Percentiles rank a stretch among this genome's conserved stretches.
phyloP scores from a whole-genome alignment of 106 monocot genomes.

The Apostasia shenzhenica region DNA sequence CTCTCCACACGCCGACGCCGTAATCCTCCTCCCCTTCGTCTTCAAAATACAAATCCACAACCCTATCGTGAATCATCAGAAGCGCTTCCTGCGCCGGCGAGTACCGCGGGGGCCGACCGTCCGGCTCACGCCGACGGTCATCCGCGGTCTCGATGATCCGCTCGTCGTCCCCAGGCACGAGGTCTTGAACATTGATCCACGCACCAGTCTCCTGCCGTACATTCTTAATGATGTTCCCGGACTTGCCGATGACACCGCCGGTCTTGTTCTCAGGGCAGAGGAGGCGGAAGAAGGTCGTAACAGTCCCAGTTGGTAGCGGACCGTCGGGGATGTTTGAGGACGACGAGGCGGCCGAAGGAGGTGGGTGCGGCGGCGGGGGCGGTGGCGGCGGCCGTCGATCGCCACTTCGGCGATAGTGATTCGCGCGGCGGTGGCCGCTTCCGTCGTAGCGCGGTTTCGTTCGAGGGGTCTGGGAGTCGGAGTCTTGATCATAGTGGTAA shows the following conservation, averaged over 20 bases:
- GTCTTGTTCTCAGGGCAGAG: slow-evolving; percentile 65
- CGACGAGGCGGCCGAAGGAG: slow-evolving; percentile 1
- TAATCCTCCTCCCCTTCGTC: slow-evolving; percentile 18
- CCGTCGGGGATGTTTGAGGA: slow-evolving; percentile 6
- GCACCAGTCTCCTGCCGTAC: slow-evolving; percentile 61
- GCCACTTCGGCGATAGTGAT: slow-evolving; percentile 23
- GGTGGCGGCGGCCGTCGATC: slow-evolving; percentile 25
- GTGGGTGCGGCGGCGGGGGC: slow-evolving; percentile 11
- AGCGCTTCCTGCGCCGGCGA: slow-evolving; percentile 92
- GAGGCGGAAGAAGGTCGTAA: slow-evolving; percentile 72
- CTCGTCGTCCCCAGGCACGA: slow-evolving; percentile 65
- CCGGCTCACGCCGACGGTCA: slow-evolving; percentile 52
- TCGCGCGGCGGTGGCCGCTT: slow-evolving; percentile 8
- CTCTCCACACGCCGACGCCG: slow-evolving; percentile 12
- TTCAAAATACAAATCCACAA: slow-evolving; percentile 50
- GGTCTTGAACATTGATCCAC: slow-evolving; percentile 67
- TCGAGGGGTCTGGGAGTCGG: slow-evolving; percentile 42
- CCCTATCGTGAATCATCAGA: slow-evolving; percentile 63
- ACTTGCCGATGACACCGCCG: slow-evolving; percentile 53
- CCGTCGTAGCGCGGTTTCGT: slow-evolving; percentile 39
- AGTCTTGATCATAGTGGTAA: slow-evolving; percentile 72
- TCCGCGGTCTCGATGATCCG: slow-evolving; percentile 88
- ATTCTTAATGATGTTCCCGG: slow-evolving; percentile 35
- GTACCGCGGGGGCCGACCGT: slow-evolving; percentile 78
- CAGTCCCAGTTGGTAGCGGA: slow-evolving; percentile 3